phyloP scores from a whole-genome alignment of 371 early-diverging fungal genomes.

The Syncephalastrum sp. region DNA sequence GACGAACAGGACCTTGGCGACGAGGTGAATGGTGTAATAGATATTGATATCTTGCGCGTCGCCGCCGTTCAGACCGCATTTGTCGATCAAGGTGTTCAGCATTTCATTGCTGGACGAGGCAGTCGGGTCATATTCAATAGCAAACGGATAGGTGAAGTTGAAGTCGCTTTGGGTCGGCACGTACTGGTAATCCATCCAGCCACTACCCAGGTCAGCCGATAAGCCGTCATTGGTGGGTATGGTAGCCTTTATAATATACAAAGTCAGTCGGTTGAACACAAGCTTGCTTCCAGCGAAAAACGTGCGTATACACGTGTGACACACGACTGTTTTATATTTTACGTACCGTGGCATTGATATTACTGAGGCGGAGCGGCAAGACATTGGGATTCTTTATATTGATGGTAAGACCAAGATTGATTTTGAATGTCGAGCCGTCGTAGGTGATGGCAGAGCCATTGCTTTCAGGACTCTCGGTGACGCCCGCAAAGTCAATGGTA shows the following conservation, averaged over 20 bases:
- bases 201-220: conserved; percentile 34
- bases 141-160: conserved; percentile 50
- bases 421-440: conserved; percentile 22
- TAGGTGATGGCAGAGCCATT: conserved; percentile 27
- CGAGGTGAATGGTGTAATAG: conserved; percentile 31
- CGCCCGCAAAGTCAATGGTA: conserved; percentile 29
- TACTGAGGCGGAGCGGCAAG: conserved; percentile 27
- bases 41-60: conserved; percentile 28
- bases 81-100: conserved; percentile 38
- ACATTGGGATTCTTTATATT: conserved; percentile 42
- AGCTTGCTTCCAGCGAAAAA: neutral
- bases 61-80: conserved; percentile 44
- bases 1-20: conserved; percentile 38
- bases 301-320: neutral
- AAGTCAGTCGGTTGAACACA: conserved; percentile 5
- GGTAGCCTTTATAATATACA: conserved; percentile 35
- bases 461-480: conserved; percentile 18
- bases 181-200: conserved; percentile 33
- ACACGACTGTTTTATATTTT: neutral
- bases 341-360: conserved; percentile 40
- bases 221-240: conserved; percentile 30
- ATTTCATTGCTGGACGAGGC: conserved; percentile 37
- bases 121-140: conserved; percentile 38
- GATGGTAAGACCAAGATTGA: conserved; percentile 39
- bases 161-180: conserved; percentile 38